Evolutionary conservation across 2,329 filamentous ascomycete species (phyloP).

Genomic region (Aspergillus sp.): DNA sequence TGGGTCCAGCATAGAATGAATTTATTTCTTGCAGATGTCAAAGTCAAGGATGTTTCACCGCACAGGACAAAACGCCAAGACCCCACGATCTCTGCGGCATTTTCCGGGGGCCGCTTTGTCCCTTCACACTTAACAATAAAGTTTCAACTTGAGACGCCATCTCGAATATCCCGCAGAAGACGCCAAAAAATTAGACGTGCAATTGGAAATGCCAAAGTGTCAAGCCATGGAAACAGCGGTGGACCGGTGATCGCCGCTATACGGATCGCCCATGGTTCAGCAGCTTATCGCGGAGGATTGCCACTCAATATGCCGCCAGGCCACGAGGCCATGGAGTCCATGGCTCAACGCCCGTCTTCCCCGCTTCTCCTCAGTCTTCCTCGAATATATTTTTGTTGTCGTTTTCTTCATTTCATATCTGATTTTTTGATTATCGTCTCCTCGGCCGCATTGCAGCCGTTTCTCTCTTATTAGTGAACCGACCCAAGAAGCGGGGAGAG

Average conservation of each 20-base stretch:
- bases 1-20: neutral
- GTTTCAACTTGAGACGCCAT: neutral
- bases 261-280: slow-evolving; percentile 12
- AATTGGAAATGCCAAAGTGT: slow-evolving; percentile 7
- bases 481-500: slow-evolving; percentile 1
- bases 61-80: neutral
- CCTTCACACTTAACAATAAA: neutral
- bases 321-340: neutral
- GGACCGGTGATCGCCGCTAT: slow-evolving; percentile 25
- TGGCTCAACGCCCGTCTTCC: neutral
- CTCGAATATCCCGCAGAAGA: neutral
- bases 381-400: neutral
- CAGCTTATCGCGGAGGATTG: slow-evolving; percentile 18
- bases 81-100: neutral
- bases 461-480: neutral
- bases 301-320: slow-evolving; percentile 1
- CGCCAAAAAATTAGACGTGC: slow-evolving; percentile 1
- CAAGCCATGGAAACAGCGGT: slow-evolving; percentile 14
- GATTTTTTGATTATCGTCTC: neutral
- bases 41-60: neutral
- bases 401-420: no score
- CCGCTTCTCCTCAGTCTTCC: neutral
- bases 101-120: neutral
- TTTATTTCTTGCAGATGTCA: neutral
- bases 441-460: neutral